Percentiles rank a stretch among this genome's conserved stretches.
phyloP scores from a whole-genome alignment of 768 basidiomycete genomes.

The Psilocybe azurescens region DNA sequence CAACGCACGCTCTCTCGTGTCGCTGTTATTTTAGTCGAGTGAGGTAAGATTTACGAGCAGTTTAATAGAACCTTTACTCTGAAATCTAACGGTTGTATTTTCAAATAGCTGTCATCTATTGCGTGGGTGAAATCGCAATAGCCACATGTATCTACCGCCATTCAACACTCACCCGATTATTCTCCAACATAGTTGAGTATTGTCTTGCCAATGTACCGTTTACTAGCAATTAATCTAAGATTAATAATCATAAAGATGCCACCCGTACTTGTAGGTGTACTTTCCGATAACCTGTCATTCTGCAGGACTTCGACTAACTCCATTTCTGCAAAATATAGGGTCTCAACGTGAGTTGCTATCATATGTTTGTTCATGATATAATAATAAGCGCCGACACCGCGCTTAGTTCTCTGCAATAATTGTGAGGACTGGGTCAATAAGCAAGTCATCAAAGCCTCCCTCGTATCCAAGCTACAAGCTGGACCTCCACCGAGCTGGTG shows the following conservation, averaged over 20 bases:
- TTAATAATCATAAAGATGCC: not conserved
- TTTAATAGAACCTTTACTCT: no score
- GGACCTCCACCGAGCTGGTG: no score
- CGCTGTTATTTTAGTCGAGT: no score
- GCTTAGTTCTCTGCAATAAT: not conserved
- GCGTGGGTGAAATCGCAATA: not conserved
- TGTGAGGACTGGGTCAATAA: not conserved
- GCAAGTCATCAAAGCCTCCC: not conserved
- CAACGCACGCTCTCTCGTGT: no score
- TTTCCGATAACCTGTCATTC: not conserved
- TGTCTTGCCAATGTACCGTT: not conserved
- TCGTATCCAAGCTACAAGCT: not conserved
- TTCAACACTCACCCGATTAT: not conserved
- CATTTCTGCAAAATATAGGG: not conserved
- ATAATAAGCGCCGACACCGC: not conserved
- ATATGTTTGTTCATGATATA: not conserved
- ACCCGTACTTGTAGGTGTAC: not conserved
- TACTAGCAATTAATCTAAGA: not conserved
- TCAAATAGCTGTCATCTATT: not conserved
- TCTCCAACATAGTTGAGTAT: not conserved
- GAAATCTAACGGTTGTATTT: not conserved
- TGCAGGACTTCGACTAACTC: not conserved
- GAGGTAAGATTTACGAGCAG: no score
- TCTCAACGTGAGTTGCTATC: not conserved
- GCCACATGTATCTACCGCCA: not conserved